Percentiles rank a stretch among this genome's conserved stretches.
These are phyloP conservation scores for Penicillium daleae DNA, from an alignment of 495 filamentous ascomycete species.

Conservation along the genomic window DNA sequence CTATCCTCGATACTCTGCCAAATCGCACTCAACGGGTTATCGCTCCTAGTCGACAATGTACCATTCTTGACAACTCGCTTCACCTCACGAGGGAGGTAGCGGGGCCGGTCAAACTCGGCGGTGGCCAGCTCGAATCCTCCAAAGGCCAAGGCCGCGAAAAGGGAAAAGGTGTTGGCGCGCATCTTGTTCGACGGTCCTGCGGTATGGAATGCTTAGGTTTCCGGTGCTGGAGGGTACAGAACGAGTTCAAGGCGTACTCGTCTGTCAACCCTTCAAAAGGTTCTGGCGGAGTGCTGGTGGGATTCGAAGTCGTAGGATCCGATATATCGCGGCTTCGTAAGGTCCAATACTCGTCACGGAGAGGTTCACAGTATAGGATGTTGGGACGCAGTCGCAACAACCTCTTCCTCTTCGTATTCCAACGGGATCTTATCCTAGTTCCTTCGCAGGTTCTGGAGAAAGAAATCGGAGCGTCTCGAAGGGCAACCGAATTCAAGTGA, in stretches of 20 bases:
- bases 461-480: constrained; percentile 28
- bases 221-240: constrained; percentile 23
- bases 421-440: not conserved
- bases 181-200: constrained; percentile 30
- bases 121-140: constrained; percentile 42
- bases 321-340: constrained; percentile 5
- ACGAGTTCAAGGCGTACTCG: constrained; percentile 26
- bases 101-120: constrained; percentile 43
- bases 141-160: constrained; percentile 40
- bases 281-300: not conserved
- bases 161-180: constrained; percentile 33
- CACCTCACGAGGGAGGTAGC: constrained; percentile 50
- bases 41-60: constrained; percentile 18
- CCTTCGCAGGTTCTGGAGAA: constrained; percentile 11
- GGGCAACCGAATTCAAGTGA: constrained; percentile 34
- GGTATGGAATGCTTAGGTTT: not conserved
- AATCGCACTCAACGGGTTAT: constrained; percentile 10
- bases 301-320: not conserved
- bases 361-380: constrained; percentile 19
- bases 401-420: constrained; percentile 3
- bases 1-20: constrained; percentile 7
- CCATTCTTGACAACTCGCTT: constrained; percentile 45
- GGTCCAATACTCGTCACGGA: not conserved
- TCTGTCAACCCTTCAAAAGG: constrained; percentile 29
- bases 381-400: constrained; percentile 28